Percentiles rank a stretch among this genome's conserved stretches.
Evolutionary conservation across 2,329 filamentous ascomycete genomes (phyloP).

Genomic region (Talaromyces albobiverticillius): DNA sequence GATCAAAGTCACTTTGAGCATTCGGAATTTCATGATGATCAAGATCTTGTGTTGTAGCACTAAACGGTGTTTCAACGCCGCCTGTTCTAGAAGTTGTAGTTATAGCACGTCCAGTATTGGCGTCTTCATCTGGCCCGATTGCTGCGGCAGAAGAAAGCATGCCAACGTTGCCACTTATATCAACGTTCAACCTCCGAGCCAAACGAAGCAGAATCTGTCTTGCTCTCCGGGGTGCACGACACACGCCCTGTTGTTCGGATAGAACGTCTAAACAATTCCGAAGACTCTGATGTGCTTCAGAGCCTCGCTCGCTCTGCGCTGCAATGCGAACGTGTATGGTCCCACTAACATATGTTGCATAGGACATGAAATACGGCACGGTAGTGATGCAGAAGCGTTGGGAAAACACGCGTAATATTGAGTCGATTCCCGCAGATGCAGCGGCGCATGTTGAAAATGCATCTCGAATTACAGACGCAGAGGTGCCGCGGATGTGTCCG

Average conservation of each 20-base stretch:
- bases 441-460: slow-evolving; percentile 31
- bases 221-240: slow-evolving; percentile 23
- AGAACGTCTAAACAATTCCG: slow-evolving; percentile 21
- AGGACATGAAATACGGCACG: slow-evolving; percentile 49
- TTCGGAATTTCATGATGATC: not conserved
- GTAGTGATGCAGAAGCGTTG: slow-evolving; percentile 40
- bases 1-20: slow-evolving; percentile 2
- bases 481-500: slow-evolving; percentile 5
- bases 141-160: not conserved
- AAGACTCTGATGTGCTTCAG: slow-evolving; percentile 26
- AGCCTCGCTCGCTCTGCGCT: slow-evolving; percentile 23
- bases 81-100: not conserved
- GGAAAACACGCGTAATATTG: slow-evolving; percentile 35
- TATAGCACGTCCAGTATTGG: not conserved
- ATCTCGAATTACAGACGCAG: slow-evolving; percentile 20
- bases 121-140: not conserved
- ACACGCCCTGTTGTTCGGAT: slow-evolving; percentile 19
- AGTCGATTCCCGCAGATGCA: slow-evolving; percentile 35
- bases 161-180: slow-evolving; percentile 3
- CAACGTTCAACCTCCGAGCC: slow-evolving; percentile 19
- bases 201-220: slow-evolving; percentile 22
- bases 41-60: not conserved
- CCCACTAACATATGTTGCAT: slow-evolving; percentile 55
- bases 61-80: not conserved
- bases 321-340: slow-evolving; percentile 54